phyloP scores from a whole-genome alignment of 2,329 filamentous ascomycete genomes.

The Fusarium nelsonii region DNA sequence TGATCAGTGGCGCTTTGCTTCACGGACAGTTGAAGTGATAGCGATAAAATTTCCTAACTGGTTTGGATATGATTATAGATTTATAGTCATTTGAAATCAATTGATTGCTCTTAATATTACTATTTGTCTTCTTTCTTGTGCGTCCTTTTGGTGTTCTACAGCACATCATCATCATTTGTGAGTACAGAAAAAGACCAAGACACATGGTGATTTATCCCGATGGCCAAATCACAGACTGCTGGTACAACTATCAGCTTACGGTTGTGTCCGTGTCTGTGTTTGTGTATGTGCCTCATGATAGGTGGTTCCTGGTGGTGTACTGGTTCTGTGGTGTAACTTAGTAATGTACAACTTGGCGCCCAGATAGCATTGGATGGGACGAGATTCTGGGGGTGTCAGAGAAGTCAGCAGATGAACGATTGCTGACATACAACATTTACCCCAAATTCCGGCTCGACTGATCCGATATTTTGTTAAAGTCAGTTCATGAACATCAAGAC shows the following conservation, averaged over 20 bases:
- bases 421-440: slow-evolving; percentile 8
- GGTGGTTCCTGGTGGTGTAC: background rate
- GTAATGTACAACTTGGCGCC: slow-evolving; percentile 15
- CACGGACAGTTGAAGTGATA: background rate
- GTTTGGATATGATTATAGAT: background rate
- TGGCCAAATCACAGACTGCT: background rate
- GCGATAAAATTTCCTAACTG: slow-evolving; percentile 6
- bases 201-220: slow-evolving; percentile 7
- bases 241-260: slow-evolving; percentile 25
- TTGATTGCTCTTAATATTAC: background rate
- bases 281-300: background rate
- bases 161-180: background rate
- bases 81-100: background rate
- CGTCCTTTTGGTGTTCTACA: background rate
- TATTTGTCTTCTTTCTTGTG: background rate
- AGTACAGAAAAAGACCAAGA: background rate
- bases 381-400: slow-evolving; percentile 2
- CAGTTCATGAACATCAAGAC: slow-evolving; percentile 23
- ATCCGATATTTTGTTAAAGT: slow-evolving; percentile 35
- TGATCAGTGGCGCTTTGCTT: slow-evolving; percentile 21
- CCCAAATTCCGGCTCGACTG: slow-evolving; percentile 26
- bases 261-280: slow-evolving; percentile 16
- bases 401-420: slow-evolving; percentile 26
- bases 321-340: slow-evolving; percentile 1
- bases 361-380: slow-evolving; percentile 7